Evolutionary conservation across 768 basidiomycete genomes (phyloP), one percentile per base, ranked within the genome.

Genomic region (Suillus fuscotomentosus): DNA sequence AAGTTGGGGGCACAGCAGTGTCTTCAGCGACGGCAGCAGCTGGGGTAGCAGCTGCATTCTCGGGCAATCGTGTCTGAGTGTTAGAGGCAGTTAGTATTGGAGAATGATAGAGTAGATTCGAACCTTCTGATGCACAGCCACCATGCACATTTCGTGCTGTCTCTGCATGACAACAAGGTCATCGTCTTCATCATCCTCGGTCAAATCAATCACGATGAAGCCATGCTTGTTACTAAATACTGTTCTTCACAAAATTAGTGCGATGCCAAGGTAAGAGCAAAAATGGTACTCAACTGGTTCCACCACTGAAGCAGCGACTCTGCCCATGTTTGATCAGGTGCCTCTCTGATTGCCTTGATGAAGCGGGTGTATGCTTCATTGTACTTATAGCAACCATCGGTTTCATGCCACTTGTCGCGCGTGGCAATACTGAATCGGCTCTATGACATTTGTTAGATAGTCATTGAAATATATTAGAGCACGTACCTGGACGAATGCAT

Each of bases 381-480:
- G 6, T 63, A 63, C 39, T 63, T 31, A 15, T 60, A 63, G 7
- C 27, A 47, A 34, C 55, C 57, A 36, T 63, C 63, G 48, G 43
- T 60, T 22, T 60, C 57, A 1, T 50, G 43, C 57, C 63, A 63
- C 45, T 63, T 63, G 15, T 63, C 24, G 3, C 7, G 43, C 3
- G 57, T 15, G 5, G 39, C 22, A 13, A 63, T 41, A 45, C 56
- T 38, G 41, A 31, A 60, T 39, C 10, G 42, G 20, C 42, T 43
- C 63, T 63, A 47, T 13, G 50, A 61, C 5, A 60, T 31, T 34
- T 17, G 22, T 39, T 39, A 60, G 22, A 61, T 10, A 61, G 22
- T 50, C 24, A 27, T n/a, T n/a, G n/a, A n/a, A n/a, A n/a, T n/a
- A n/a, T n/a, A n/a, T n/a, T n/a, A n/a, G n/a, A n/a, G n/a, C n/a